These are phyloP conservation scores for Ceratocystis huliohia DNA, from an alignment of 2,329 filamentous ascomycete genomes.

Conservation along the genomic window DNA sequence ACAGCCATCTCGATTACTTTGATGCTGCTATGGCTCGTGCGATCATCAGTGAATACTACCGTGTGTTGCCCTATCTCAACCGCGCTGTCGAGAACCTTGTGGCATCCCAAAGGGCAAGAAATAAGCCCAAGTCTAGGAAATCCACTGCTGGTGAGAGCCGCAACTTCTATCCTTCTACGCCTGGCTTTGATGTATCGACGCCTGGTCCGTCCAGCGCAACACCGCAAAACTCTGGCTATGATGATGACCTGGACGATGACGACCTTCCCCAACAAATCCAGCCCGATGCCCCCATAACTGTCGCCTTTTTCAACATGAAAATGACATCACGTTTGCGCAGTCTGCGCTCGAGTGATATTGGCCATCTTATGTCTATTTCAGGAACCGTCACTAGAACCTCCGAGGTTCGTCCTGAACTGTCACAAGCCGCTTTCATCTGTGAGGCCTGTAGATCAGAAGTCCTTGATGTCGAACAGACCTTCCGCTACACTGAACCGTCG, in stretches of 20 bases:
- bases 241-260: slow-evolving; percentile 29
- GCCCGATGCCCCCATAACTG: slow-evolving; percentile 86
- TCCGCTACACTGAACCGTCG: slow-evolving; percentile 91
- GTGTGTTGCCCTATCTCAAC: slow-evolving; percentile 83
- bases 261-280: slow-evolving; percentile 34
- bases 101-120: slow-evolving; percentile 7
- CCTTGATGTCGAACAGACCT: slow-evolving; percentile 90
- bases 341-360: slow-evolving; percentile 79
- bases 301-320: slow-evolving; percentile 88
- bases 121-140: slow-evolving; percentile 14
- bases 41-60: slow-evolving; percentile 83
- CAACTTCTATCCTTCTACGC: slow-evolving; percentile 17
- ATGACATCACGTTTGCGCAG: slow-evolving; percentile 76
- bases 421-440: slow-evolving; percentile 82
- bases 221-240: slow-evolving; percentile 18
- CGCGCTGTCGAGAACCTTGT: slow-evolving; percentile 37
- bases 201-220: slow-evolving; percentile 20
- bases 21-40: slow-evolving; percentile 73
- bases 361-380: slow-evolving; percentile 86
- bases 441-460: slow-evolving; percentile 75
- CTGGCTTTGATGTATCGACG: slow-evolving; percentile 16
- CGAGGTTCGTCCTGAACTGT: slow-evolving; percentile 88
- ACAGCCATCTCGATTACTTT: slow-evolving; percentile 65
- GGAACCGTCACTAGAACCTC: slow-evolving; percentile 94
- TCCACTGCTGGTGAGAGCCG: slow-evolving; percentile 10